Evolutionary conservation across 148 eudicot species (phyloP), one percentile per base, ranked within the genome.

Genomic region (Euryodendron excelsum): DNA sequence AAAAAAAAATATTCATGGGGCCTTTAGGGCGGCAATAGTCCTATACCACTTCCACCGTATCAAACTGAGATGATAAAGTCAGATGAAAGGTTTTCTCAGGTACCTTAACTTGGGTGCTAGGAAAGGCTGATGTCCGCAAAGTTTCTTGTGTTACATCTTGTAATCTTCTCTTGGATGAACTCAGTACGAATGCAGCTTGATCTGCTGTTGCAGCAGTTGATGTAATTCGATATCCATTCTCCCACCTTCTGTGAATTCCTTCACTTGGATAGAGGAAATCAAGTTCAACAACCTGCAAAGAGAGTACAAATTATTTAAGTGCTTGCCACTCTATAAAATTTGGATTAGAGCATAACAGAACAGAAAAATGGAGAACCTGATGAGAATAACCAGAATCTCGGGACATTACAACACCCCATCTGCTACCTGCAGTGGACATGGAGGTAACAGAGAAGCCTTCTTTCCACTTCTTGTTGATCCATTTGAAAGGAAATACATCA

Each of bases 401-500:
- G 41, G 90, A 85, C 90, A 87, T 87, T 45, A 87, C 86, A 56
- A 87, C 59, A 4, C 83, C 90, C 90, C 90, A 87, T 82, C 80
- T 83, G 53, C 62, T 83, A 69, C 90, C 90, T 34, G 90, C 77
- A 47, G 90, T 85, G 21, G 88, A 82, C 90, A 87, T 87, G 30
- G 90, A 73, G 45, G 90, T 87, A 21, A 87, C 90, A 47, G 80
- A 72, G 79, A 85, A 87, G 63, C 90, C 90, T 60, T 87, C 90
- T 75, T 82, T 83, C 90, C 90, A 87, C 80, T 87, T 87, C 82
- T 87, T 87, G 73, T 85, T 85, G 75, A 87, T 87, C 90, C 90
- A 87, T 78, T 87, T 87, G 56, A 81, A 85, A 4, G 90, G 90
- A 81, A 88, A 88, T 53, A 82, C 80, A 20, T 88, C 90, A 62